Percentiles rank a stretch among this genome's conserved stretches.
Evolutionary conservation across 768 basidiomycete genomes (phyloP).

Genomic region (Suillus brevipes): DNA sequence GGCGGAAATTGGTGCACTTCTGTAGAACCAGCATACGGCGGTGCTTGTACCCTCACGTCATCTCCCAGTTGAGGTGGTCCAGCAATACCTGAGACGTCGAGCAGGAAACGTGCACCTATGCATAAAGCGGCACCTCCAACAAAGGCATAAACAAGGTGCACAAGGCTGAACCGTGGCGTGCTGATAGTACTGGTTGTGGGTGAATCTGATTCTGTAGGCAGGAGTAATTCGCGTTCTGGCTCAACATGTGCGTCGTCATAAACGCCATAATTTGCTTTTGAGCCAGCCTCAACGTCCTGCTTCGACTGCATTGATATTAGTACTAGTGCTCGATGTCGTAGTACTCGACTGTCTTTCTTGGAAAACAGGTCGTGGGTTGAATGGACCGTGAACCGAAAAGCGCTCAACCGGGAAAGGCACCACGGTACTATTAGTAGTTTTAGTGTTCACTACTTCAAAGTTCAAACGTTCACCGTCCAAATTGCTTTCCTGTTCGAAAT

Average conservation of each 20-base stretch:
- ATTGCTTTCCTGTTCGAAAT: conserved; percentile 25
- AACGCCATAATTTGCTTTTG: neutral
- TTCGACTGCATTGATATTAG: neutral
- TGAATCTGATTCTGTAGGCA: neutral
- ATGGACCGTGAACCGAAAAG: neutral
- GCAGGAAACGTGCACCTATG: conserved; percentile 49
- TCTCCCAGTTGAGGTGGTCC: conserved; percentile 32
- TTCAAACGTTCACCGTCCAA: no score
- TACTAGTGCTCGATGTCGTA: neutral
- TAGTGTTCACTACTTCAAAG: no score
- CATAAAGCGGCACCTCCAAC: conserved; percentile 53
- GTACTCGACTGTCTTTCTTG: neutral
- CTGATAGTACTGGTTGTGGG: conserved; percentile 13
- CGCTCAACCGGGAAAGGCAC: no score
- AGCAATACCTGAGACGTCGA: conserved; percentile 35
- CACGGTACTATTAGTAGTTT: no score
- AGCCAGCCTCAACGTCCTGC: neutral
- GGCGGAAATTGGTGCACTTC: conserved; percentile 72
- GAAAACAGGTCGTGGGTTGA: neutral
- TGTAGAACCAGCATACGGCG: conserved; percentile 74
- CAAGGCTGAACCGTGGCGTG: conserved; percentile 20
- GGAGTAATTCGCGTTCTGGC: conserved; percentile 3
- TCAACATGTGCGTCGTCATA: neutral
- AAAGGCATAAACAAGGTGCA: conserved; percentile 52
- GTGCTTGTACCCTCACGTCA: conserved; percentile 43